phyloP scores from a whole-genome alignment of 164 flowering plant genomes.

The Santalum album region DNA sequence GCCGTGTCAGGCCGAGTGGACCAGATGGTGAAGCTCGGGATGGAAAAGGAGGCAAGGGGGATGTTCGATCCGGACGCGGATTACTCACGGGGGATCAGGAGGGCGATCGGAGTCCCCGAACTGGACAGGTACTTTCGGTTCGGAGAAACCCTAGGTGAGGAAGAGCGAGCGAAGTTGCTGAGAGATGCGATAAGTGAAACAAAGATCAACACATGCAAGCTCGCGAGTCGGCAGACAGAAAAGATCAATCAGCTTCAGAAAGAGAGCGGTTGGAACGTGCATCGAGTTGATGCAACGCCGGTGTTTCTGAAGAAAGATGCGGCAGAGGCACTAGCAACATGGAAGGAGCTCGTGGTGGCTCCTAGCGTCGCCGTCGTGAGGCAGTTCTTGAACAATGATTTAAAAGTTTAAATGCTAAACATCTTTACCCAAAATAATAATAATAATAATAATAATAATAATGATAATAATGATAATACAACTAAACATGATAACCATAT shows the following conservation, averaged over 20 bases:
- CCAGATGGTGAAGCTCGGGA: conserved; percentile 25
- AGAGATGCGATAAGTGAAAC: conserved; percentile 11
- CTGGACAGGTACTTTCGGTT: conserved; percentile 18
- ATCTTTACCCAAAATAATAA: no score
- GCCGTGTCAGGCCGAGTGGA: conserved; percentile 21
- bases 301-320: no score
- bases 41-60: conserved; percentile 22
- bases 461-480: no score
- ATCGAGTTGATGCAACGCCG: conserved; percentile 20
- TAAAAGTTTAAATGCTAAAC: no score
- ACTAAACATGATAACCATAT: no score
- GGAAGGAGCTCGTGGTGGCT: no score
- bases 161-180: conserved; percentile 1
- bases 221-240: conserved; percentile 10
- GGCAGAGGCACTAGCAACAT: no score
- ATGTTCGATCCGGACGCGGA: conserved; percentile 13
- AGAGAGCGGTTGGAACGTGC: conserved; percentile 17
- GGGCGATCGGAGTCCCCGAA: conserved; percentile 36
- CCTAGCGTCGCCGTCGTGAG: no score
- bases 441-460: no score
- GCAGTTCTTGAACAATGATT: no score
- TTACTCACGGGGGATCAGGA: conserved; percentile 17
- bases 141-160: neutral
- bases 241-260: conserved; percentile 18
- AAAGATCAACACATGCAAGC: conserved; percentile 18